Conservation (phyloP, 2,329 filamentous ascomycete genomes). For the Thielaviopsis euricoi region DNA sequence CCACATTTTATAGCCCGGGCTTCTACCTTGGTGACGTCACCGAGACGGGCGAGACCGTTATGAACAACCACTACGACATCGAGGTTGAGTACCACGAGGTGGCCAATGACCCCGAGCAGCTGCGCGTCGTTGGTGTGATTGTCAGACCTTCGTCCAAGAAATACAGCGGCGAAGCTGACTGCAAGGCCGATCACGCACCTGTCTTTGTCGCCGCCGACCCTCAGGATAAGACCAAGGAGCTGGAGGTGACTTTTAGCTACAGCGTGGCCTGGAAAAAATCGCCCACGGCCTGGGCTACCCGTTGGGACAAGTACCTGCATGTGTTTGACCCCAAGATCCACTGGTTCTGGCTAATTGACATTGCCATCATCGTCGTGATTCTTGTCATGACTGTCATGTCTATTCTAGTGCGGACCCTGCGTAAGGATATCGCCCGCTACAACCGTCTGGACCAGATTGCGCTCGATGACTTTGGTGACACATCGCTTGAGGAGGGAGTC, state of each 20-base stretch:
- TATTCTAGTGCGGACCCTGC: constrained; percentile 73
- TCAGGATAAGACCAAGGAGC: constrained; percentile 26
- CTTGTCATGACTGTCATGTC: constrained; percentile 81
- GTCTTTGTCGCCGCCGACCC: constrained; percentile 45
- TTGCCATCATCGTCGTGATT: constrained; percentile 85
- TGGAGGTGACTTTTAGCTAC: constrained; percentile 70
- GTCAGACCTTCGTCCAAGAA: constrained; percentile 67
- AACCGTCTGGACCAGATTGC: constrained; percentile 86
- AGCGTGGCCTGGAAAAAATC: constrained; percentile 80
- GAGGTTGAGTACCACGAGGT: constrained; percentile 82
- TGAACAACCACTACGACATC: constrained; percentile 97
- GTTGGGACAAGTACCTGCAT: constrained; percentile 97
- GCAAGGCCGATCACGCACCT: constrained; percentile 37
- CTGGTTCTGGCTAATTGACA: constrained; percentile 97
- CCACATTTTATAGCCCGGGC: constrained; percentile 77
- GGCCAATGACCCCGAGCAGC: constrained; percentile 42
- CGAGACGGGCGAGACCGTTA: constrained; percentile 28
- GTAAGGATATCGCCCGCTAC: constrained; percentile 92
- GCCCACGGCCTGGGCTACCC: constrained; percentile 77
- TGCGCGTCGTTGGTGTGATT: constrained; percentile 79
- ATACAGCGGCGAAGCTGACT: constrained; percentile 42
- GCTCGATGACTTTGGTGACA: constrained; percentile 73
- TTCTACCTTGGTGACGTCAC: constrained; percentile 55
- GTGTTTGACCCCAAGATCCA: constrained; percentile 97
- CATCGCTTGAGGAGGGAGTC: constrained; percentile 70